Base-by-base conservation (phyloP, 169 alveolate genomes). In the Eimeria acervulina region DNA sequence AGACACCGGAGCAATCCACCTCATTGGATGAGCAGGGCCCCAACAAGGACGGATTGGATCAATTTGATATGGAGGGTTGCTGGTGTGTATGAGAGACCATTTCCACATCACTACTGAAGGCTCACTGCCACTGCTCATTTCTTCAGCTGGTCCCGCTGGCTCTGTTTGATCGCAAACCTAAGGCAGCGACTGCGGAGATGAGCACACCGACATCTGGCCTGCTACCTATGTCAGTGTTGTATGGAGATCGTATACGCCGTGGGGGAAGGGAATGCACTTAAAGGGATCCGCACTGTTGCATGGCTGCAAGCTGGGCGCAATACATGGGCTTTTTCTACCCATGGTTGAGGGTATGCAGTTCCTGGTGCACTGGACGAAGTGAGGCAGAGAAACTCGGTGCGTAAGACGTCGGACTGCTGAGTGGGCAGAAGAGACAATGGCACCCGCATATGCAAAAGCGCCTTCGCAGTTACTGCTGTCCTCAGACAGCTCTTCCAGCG, bases 401-500 rank as follows among this genome's bases (percentile, higher is more conserved):
- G 4, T 19, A 15, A 31, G 80, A 13, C 10, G 6, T 72, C 31
- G 51, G 83, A 72, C 52, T 72, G 52, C 3, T 12, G 52, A 72
- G 83, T 36, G 52, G 51, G 28, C 52, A 66, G 78, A 31, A 66
- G 40, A 12, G 78, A 36, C 89, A 26, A 80, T 80, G 89, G 59
- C 66, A 4, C 52, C 83, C 17, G 83, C 47, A 38, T 21, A 19
- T 72, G 38, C 91, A 55, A 87, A 87, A 87, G 52, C 51, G 63
- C 66, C 94, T 31, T 63, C 94, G 63, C 66, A 87, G 63, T 74
- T 87, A 19, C 42, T 59, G 63, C 94, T 87, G 40, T 87, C 94
- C 8, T 87, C 94, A 23, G 94, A 87, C 51, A 87, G 94, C 94
- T 87, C 94, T 36, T 87, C 94, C 51, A 87, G 94, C 74, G 33